A percentile compares a stretch with the other conserved stretches of the same genome.
Conservation (phyloP, 169 alveolate species). For the Prorocentrum cordatum region DNA sequence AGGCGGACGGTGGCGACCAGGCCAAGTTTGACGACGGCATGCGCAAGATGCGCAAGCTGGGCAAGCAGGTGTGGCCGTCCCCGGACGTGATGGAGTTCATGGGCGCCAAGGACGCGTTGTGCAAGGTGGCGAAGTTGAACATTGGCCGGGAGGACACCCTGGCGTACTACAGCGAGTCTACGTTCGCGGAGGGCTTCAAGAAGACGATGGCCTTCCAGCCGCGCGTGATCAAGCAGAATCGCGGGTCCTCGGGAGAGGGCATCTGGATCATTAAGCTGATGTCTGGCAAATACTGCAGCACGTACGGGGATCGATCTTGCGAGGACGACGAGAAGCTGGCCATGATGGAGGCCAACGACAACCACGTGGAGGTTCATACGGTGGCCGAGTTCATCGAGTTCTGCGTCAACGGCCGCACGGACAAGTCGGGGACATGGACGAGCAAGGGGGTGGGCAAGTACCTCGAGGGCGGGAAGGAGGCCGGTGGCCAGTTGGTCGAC, state of each 20-base stretch:
- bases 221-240: conserved; percentile 41
- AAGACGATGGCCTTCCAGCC: conserved; percentile 67
- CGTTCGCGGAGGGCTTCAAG: conserved; percentile 13
- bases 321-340: not conserved
- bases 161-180: not conserved
- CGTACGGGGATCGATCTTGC: not conserved
- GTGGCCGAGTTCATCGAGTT: conserved; percentile 16
- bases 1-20: conserved; percentile 26
- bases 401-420: not conserved
- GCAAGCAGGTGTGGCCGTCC: conserved; percentile 3
- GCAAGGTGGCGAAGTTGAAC: conserved; percentile 8
- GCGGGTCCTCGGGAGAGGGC: conserved; percentile 14
- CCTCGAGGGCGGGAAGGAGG: not conserved
- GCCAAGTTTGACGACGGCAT: conserved; percentile 12
- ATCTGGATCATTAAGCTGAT: not conserved
- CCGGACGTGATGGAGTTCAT: conserved; percentile 22
- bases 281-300: not conserved
- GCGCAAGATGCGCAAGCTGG: no score
- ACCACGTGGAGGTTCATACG: conserved; percentile 1
- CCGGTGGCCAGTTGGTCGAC: conserved; percentile 4
- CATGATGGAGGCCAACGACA: not conserved
- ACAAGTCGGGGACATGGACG: not conserved
- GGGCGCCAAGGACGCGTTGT: conserved; percentile 26
- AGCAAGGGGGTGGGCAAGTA: conserved; percentile 4
- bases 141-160: not conserved